A percentile compares a stretch with the other conserved stretches of the same genome.
Conservation (phyloP, 202 grass and related monocot species). For the Carex arenaria region DNA sequence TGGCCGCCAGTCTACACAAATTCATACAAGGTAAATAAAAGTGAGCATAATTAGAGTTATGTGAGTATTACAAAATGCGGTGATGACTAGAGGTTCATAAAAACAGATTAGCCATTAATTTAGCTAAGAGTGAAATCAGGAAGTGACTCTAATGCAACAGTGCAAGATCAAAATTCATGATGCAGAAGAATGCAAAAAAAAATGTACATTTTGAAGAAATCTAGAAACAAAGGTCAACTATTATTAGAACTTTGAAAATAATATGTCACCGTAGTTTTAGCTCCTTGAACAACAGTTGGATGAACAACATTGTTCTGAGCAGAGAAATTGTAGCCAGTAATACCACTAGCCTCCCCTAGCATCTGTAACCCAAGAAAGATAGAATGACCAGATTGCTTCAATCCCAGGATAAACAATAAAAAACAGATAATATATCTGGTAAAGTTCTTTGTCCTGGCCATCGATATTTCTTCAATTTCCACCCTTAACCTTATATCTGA, state of each 20-base stretch:
- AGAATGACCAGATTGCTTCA: slow-evolving; percentile 25
- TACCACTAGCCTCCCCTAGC: slow-evolving; percentile 77
- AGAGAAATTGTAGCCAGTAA: slow-evolving; percentile 94
- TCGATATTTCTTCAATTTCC: slow-evolving; percentile 4
- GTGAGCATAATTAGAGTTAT: slow-evolving; percentile 11
- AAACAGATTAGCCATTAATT: slow-evolving; percentile 11
- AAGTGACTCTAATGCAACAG: neutral
- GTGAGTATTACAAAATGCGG: neutral
- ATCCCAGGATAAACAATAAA: neutral
- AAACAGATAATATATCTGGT: neutral
- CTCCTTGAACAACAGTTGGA: slow-evolving; percentile 75
- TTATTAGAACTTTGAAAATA: slow-evolving; percentile 8
- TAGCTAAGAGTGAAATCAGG: neutral
- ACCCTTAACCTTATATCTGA: neutral
- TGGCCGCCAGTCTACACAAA: slow-evolving; percentile 74
- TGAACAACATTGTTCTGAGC: slow-evolving; percentile 88
- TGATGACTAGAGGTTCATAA: slow-evolving; percentile 12
- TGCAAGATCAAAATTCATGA: neutral
- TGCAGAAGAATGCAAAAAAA: neutral
- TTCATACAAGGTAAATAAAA: slow-evolving; percentile 28
- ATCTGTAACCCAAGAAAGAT: slow-evolving; percentile 43
- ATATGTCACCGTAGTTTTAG: slow-evolving; percentile 80
- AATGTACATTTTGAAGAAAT: neutral
- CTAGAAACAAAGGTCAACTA: neutral
- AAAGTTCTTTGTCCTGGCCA: neutral